Percentiles rank a stretch among this genome's conserved stretches.
These are phyloP conservation scores for Xenosphaeropsis pyriputrescens DNA, from an alignment of 2,329 filamentous ascomycete genomes.

Conservation along the genomic window DNA sequence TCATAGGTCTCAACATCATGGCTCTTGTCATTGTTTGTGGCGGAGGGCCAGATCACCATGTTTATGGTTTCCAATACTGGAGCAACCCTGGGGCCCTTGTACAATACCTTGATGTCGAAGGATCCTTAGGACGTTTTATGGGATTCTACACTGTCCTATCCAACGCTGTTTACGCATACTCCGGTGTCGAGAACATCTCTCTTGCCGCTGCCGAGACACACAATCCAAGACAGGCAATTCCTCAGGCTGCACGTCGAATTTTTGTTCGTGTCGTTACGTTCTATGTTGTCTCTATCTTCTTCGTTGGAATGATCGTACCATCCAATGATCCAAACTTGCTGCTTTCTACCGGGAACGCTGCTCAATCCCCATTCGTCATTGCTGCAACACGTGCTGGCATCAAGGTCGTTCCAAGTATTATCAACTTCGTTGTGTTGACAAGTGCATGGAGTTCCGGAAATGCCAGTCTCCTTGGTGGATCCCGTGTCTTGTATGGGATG, in stretches of 20 bases:
- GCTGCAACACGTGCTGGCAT: constrained; percentile 55
- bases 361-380: constrained; percentile 52
- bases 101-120: constrained; percentile 39
- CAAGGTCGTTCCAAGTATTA: constrained; percentile 50
- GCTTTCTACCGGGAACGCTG: constrained; percentile 28
- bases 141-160: constrained; percentile 43
- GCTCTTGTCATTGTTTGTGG: constrained; percentile 48
- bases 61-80: constrained; percentile 58
- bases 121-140: constrained; percentile 43
- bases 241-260: constrained; percentile 62
- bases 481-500: constrained; percentile 42
- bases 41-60: constrained; percentile 40
- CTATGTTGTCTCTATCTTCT: constrained; percentile 52
- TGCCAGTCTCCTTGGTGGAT: constrained; percentile 44
- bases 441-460: constrained; percentile 59
- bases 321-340: constrained; percentile 43
- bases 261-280: constrained; percentile 67
- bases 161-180: constrained; percentile 31
- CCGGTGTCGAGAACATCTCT: constrained; percentile 27
- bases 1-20: constrained; percentile 47
- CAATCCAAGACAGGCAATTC: constrained; percentile 53
- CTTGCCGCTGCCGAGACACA: constrained; percentile 47
- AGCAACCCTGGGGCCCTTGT: constrained; percentile 52
- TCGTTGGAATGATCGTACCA: constrained; percentile 57
- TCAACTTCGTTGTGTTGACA: constrained; percentile 65